Base-by-base conservation (phyloP, 768 basidiomycete species). In the Leccinum imitatum region DNA sequence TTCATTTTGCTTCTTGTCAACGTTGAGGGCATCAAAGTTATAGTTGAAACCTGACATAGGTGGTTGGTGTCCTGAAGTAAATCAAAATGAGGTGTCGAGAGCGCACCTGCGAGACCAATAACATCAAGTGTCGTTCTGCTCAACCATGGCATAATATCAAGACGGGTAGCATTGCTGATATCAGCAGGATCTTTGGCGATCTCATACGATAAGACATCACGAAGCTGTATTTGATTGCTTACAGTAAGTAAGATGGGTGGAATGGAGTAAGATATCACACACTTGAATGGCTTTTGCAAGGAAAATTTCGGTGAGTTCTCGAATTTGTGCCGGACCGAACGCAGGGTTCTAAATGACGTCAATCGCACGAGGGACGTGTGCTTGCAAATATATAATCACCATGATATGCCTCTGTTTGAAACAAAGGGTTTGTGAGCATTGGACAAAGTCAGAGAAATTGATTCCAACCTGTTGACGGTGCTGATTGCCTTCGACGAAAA, bases 241-340 rank as follows among this genome's bases (percentile, higher is more conserved):
- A 21, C 21, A 21, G 21, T 21, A 21, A 21, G 21, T 21, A 21
- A 21, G 2, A 21, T 2, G 21, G 21, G 21, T 21, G 21, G 21
- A 21, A 21, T 21, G 21, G 21, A 21, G 21, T 21, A 21, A 21
- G 21, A 21, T 21, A 21, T 21, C 21, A 21, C 21, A 21, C 21
- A 21, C 21, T 21, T 21, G 21, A 21, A 21, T 21, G 21, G 21
- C 21, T 21, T 21, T 21, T 21, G 21, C 21, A 21, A 21, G 21
- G 21, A 21, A 87, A 10, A 85, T 81, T 15, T 77, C 77, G 0
- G 83, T 84, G 15, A 87, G 67, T 52, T 81, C 81, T 3, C 85
- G 76, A 41, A 87, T 79, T 64, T 86, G 84, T 5, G 81, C 71
- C 4, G 78, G 76, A 1, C 85, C 84, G 65, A 89, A 88, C 0